Conservation (phyloP, 257 asterid genomes). For the Striga asiatica region DNA sequence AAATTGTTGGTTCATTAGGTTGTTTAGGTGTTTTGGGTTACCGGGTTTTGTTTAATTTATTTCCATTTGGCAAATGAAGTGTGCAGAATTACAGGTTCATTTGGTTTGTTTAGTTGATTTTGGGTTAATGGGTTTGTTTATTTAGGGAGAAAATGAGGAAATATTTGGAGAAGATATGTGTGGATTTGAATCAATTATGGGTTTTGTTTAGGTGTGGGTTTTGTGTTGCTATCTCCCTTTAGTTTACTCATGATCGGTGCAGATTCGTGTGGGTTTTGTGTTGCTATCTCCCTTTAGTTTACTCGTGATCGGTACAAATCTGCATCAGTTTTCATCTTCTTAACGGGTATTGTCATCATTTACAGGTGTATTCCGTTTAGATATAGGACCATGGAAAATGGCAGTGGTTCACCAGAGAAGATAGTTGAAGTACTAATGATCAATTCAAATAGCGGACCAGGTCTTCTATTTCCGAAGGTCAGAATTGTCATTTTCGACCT, state of each 20-base stretch:
- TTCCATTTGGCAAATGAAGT: too few relatives aligned
- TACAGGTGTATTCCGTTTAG: slow-evolving; percentile 82
- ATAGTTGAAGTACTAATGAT: slow-evolving; percentile 76
- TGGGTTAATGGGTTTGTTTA: slow-evolving; percentile 10
- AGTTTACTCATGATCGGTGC: not conserved
- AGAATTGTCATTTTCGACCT: slow-evolving; percentile 5
- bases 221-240: slow-evolving; percentile 1
- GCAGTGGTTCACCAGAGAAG: slow-evolving; percentile 33
- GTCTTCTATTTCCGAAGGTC: slow-evolving; percentile 94
- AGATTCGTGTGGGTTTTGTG: not conserved
- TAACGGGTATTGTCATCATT: slow-evolving; percentile 16
- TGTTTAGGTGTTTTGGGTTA: slow-evolving; percentile 3
- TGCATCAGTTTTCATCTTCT: not conserved
- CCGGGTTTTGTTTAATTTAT: too few relatives aligned
- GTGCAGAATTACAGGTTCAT: too few relatives aligned
- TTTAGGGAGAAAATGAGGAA: not conserved
- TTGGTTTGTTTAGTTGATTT: too few relatives aligned
- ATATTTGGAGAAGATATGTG: not conserved
- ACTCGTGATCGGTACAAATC: too few relatives aligned
- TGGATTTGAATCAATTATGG: not conserved
- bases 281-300: not conserved
- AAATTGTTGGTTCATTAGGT: too few relatives aligned
- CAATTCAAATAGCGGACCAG: slow-evolving; percentile 88
- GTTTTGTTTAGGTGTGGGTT: slow-evolving; percentile 7
- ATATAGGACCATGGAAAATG: slow-evolving; percentile 33